Percentiles rank a stretch among this genome's conserved stretches.
Conservation (phyloP, 305 asterid genomes). For the Fraxinus dipetala region DNA sequence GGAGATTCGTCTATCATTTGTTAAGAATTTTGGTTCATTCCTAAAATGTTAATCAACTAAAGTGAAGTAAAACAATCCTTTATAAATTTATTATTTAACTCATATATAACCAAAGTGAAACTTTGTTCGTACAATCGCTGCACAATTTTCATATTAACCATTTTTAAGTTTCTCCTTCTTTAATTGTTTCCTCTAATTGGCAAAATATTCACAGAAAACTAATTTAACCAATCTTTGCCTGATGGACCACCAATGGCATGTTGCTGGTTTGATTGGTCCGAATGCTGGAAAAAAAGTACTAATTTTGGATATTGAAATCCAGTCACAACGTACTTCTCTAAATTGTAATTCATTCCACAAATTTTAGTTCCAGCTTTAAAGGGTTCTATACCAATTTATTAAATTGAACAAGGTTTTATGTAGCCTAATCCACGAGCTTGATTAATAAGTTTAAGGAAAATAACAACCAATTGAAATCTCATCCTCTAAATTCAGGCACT, state of each 20-base stretch:
- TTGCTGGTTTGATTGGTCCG: conserved; percentile 26
- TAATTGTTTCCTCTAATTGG: background rate
- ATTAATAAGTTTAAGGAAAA: no score
- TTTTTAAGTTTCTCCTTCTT: background rate
- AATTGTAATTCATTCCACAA: background rate
- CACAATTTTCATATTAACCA: background rate
- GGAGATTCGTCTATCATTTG: background rate
- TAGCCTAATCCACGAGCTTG: background rate
- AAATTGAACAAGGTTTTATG: background rate
- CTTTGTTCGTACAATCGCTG: background rate
- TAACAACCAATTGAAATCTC: background rate
- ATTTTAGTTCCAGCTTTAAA: background rate
- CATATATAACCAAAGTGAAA: background rate
- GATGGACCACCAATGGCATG: conserved; percentile 31
- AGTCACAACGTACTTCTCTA: background rate
- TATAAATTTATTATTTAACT: background rate
- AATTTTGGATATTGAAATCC: background rate
- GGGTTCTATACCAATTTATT: no score
- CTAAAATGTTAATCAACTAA: background rate
- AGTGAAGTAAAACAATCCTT: background rate
- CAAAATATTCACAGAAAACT: conserved; percentile 8
- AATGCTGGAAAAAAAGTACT: background rate
- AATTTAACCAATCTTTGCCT: conserved; percentile 6
- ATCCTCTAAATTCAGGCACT: background rate
- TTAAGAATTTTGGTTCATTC: background rate